phyloP scores from a whole-genome alignment of 2,329 filamentous ascomycete genomes.

The Talaromyces albobiverticillius region DNA sequence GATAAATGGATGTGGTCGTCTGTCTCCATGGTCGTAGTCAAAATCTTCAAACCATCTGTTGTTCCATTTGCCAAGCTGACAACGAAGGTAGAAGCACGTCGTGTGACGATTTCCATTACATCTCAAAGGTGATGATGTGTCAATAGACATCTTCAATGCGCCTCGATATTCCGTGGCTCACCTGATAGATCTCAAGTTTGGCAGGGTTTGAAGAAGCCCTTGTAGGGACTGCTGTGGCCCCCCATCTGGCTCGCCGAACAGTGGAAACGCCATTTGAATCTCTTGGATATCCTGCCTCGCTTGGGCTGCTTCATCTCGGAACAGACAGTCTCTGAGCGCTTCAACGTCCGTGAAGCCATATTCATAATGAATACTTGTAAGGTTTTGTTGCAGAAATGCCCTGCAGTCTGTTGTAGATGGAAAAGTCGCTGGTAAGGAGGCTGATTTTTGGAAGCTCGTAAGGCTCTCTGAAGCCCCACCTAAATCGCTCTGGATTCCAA shows the following conservation, averaged over 20 bases:
- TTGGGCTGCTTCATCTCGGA: constrained; percentile 4
- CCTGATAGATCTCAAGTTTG: constrained; percentile 3
- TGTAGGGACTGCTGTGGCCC: background rate
- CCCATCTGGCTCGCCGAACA: background rate
- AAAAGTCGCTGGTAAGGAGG: constrained; percentile 1
- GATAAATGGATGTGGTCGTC: background rate
- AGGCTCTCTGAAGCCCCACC: background rate
- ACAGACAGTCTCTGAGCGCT: background rate
- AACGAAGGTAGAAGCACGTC: background rate
- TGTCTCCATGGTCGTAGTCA: background rate
- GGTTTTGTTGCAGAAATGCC: constrained; percentile 1
- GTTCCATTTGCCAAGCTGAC: background rate
- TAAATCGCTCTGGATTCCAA: background rate
- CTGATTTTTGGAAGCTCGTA: background rate
- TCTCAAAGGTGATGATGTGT: background rate
- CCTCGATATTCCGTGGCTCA: background rate
- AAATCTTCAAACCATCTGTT: background rate
- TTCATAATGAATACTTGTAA: constrained; percentile 2
- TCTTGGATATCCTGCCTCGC: constrained; percentile 5
- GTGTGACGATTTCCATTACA: background rate
- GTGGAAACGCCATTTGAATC: background rate
- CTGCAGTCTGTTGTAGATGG: constrained; percentile 3
- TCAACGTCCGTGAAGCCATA: background rate
- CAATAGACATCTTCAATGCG: background rate
- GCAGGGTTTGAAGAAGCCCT: background rate